These are phyloP conservation scores for Clavispora carvajalis DNA, from an alignment of 805 yeast genomes.

Conservation along the genomic window DNA sequence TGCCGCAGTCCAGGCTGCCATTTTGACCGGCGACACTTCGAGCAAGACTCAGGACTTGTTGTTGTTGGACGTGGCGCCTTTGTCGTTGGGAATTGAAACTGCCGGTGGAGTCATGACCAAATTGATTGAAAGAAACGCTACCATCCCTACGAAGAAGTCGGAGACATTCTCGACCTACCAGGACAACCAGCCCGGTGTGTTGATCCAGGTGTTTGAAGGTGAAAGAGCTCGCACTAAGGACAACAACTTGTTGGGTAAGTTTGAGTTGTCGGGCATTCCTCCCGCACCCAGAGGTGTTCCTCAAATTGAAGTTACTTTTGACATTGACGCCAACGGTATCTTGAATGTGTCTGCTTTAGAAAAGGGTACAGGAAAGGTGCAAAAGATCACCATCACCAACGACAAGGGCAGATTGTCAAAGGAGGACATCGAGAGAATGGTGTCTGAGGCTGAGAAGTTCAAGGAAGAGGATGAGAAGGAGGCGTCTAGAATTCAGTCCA, in stretches of 20 bases:
- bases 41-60: constrained; percentile 93
- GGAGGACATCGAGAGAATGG: constrained; percentile 97
- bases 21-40: constrained; percentile 92
- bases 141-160: constrained; percentile 92
- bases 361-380: constrained; percentile 90
- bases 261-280: constrained; percentile 81
- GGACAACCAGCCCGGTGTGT: constrained; percentile 92
- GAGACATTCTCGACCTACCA: constrained; percentile 95
- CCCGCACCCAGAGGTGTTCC: constrained; percentile 93
- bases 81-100: constrained; percentile 93
- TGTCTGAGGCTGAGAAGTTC: constrained; percentile 91
- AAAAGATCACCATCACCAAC: constrained; percentile 86
- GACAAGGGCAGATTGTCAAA: constrained; percentile 92
- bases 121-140: constrained; percentile 89
- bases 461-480: constrained; percentile 87
- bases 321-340: constrained; percentile 81
- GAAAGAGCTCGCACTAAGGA: constrained; percentile 94
- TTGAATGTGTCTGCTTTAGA: constrained; percentile 83
- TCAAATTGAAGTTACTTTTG: constrained; percentile 86
- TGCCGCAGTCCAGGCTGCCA: constrained; percentile 98
- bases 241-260: constrained; percentile 84
- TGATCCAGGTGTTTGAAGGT: constrained; percentile 93
- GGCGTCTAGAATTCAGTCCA: constrained; percentile 80
- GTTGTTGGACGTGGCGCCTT: constrained; percentile 87
- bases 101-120: constrained; percentile 98